phyloP scores from a whole-genome alignment of 768 basidiomycete genomes.

The Hericium alpestre region DNA sequence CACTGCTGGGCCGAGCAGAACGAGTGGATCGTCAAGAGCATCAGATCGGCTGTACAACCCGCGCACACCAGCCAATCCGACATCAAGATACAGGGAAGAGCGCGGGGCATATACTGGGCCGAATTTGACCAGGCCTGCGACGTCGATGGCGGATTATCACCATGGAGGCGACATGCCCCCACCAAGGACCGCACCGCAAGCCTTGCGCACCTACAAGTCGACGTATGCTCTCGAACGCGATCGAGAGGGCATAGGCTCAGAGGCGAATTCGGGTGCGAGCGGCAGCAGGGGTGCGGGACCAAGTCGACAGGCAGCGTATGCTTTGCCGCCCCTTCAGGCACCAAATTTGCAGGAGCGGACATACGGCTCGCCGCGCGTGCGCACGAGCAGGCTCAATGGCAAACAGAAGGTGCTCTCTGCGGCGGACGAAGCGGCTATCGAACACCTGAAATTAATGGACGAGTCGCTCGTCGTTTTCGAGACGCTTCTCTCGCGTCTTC shows the following conservation, averaged over 20 bases:
- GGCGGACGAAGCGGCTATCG: constrained; percentile 20
- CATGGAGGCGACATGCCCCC: constrained; percentile 17
- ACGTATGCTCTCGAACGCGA: constrained; percentile 25
- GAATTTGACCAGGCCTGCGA: constrained; percentile 14
- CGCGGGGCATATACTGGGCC: constrained; percentile 10
- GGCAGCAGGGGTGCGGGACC: neutral
- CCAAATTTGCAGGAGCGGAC: constrained; percentile 9
- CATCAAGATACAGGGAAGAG: constrained; percentile 1
- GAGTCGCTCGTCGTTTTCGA: constrained; percentile 67
- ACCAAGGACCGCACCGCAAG: constrained; percentile 29
- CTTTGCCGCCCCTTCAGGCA: neutral
- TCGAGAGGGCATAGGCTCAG: constrained; percentile 9
- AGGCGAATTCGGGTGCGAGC: neutral
- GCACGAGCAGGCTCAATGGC: neutral
- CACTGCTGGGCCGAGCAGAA: constrained; percentile 1
- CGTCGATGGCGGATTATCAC: constrained; percentile 25
- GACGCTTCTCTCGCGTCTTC: constrained; percentile 46
- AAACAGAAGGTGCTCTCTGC: neutral
- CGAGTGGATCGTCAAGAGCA: constrained; percentile 2
- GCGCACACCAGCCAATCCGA: constrained; percentile 13
- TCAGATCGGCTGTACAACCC: constrained; percentile 4
- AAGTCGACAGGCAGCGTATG: constrained; percentile 4
- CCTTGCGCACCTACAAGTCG: constrained; percentile 31
- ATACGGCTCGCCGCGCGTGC: constrained; percentile 11
- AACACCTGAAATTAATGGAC: constrained; percentile 62